Conservation (phyloP, 2,329 filamentous ascomycete species). For the Leptographium flavum region DNA sequence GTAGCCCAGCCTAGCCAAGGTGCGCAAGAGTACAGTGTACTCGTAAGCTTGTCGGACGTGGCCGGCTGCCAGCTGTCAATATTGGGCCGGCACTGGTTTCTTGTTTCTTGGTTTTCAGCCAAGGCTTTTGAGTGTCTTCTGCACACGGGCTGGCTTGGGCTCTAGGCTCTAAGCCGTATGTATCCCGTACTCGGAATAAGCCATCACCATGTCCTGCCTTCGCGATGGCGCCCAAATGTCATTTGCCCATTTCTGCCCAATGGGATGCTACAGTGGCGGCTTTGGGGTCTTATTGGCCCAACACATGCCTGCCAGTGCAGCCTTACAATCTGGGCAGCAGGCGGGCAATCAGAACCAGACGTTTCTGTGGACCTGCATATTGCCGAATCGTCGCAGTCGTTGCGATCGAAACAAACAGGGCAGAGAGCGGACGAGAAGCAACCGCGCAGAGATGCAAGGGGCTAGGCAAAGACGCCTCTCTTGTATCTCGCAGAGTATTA, state of each 20-base stretch:
- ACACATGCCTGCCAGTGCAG: constrained; percentile 1
- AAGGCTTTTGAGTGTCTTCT: too few relatives aligned
- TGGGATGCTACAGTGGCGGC: constrained; percentile 4
- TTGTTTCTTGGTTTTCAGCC: too few relatives aligned
- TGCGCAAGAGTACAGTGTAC: too few relatives aligned
- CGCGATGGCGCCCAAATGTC: constrained; percentile 6
- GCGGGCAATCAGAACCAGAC: constrained; percentile 10
- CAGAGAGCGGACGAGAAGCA: too few relatives aligned
- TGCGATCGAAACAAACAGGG: too few relatives aligned
- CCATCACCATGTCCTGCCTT: too few relatives aligned
- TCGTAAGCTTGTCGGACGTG: not conserved
- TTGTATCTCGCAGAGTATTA: not conserved
- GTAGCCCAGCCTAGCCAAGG: not conserved
- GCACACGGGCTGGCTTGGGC: too few relatives aligned
- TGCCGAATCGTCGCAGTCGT: constrained; percentile 10
- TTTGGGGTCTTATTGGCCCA: constrained; percentile 5
- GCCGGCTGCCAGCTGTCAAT: constrained; percentile 6
- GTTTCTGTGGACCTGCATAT: constrained; percentile 1
- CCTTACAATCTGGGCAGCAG: constrained; percentile 6
- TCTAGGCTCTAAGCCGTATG: too few relatives aligned
- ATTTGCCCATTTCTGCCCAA: constrained; percentile 11
- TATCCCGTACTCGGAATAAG: too few relatives aligned
- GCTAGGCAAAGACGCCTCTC: too few relatives aligned
- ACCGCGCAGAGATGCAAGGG: too few relatives aligned
- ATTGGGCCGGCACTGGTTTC: not conserved